phyloP scores from a whole-genome alignment of 169 alveolate species.

The Theileria equi region DNA sequence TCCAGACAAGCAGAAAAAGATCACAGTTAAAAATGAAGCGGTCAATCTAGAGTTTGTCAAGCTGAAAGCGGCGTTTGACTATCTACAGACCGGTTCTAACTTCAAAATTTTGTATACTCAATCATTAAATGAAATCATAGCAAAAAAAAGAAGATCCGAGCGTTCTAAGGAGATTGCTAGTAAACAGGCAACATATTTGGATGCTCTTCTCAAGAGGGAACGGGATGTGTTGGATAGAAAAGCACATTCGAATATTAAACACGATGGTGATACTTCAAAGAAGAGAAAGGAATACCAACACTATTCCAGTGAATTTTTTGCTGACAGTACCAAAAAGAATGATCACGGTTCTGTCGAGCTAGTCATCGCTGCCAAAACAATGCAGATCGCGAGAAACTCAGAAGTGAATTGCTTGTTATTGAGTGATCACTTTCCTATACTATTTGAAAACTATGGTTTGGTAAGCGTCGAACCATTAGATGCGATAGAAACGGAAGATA shows the following conservation, averaged over 20 bases:
- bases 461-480: slow-evolving; percentile 56
- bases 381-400: slow-evolving; percentile 59
- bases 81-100: slow-evolving; percentile 21
- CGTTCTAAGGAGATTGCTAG: slow-evolving; percentile 41
- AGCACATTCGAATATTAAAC: background rate
- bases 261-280: background rate
- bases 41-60: slow-evolving; percentile 45
- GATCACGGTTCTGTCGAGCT: slow-evolving; percentile 23
- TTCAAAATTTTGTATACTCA: slow-evolving; percentile 43
- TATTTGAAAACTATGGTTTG: slow-evolving; percentile 47
- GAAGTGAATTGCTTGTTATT: slow-evolving; percentile 53
- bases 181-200: slow-evolving; percentile 52
- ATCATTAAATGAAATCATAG: slow-evolving; percentile 23
- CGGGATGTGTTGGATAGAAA: slow-evolving; percentile 35
- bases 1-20: slow-evolving; percentile 60
- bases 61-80: slow-evolving; percentile 64
- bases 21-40: background rate
- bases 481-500: slow-evolving; percentile 17
- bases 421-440: slow-evolving; percentile 47
- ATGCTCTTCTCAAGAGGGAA: slow-evolving; percentile 48
- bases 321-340: background rate
- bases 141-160: slow-evolving; percentile 32
- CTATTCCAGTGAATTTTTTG: slow-evolving; percentile 16
- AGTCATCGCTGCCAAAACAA: slow-evolving; percentile 52
- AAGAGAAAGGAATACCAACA: background rate